Conservation (phyloP, 2,329 filamentous ascomycete genomes). For the Chrysoporthe cubensis region DNA sequence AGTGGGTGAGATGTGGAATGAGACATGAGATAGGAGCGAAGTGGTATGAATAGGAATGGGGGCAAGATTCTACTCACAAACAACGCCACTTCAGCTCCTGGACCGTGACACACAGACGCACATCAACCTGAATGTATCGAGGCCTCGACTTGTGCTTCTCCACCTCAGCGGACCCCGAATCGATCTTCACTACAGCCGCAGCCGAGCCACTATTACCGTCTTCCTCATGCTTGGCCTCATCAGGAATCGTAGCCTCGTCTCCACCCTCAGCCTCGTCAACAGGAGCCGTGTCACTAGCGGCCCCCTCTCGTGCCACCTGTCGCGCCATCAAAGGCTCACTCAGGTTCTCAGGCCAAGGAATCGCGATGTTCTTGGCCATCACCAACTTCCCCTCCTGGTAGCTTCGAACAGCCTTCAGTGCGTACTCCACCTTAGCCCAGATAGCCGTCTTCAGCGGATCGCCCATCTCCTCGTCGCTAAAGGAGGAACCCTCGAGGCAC, state of each 20-base stretch:
- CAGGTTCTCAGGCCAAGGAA: conserved; percentile 54
- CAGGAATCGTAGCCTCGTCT: background rate
- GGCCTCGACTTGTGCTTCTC: conserved; percentile 16
- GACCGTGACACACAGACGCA: conserved; percentile 55
- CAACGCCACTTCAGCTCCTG: conserved; percentile 61
- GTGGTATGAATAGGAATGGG: no score
- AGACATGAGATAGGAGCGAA: background rate
- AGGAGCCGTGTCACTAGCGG: background rate
- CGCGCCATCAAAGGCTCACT: conserved; percentile 1
- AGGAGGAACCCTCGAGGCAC: conserved; percentile 33
- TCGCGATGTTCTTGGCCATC: conserved; percentile 49
- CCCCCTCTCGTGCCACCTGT: background rate
- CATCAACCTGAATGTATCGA: conserved; percentile 70
- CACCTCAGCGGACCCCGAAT: no score
- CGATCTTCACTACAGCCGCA: background rate
- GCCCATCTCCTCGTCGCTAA: background rate
- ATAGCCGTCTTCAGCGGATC: background rate
- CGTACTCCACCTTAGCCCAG: conserved; percentile 39
- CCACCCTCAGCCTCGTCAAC: background rate
- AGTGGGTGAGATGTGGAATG: background rate
- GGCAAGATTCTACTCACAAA: conserved; percentile 46
- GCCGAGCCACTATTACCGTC: conserved; percentile 20
- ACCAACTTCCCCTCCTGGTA: background rate
- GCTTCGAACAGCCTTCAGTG: conserved; percentile 51
- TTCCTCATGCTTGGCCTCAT: conserved; percentile 25